Conservation (phyloP, 345 rosid species). For the Boechera divaricarpa region DNA sequence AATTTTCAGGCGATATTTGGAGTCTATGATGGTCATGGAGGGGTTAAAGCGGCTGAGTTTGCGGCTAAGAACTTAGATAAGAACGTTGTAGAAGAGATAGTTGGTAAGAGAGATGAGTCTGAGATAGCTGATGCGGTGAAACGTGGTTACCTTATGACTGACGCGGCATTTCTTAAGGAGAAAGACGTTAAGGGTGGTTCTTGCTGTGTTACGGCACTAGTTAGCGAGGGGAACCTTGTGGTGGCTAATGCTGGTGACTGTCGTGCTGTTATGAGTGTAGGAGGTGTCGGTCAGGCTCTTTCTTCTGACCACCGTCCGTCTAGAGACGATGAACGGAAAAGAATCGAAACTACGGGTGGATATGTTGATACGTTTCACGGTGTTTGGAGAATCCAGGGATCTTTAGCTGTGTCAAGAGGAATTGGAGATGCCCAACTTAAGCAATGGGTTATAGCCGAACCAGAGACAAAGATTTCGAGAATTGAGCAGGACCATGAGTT, state of each 20-base stretch:
- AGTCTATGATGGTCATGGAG: slow-evolving; percentile 93
- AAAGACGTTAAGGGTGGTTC: slow-evolving; percentile 69
- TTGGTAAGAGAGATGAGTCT: slow-evolving; percentile 45
- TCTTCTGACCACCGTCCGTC: slow-evolving; percentile 87
- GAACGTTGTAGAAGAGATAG: slow-evolving; percentile 61
- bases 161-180: slow-evolving; percentile 66
- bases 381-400: slow-evolving; percentile 86
- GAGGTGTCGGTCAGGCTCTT: slow-evolving; percentile 76
- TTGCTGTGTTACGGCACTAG: slow-evolving; percentile 85
- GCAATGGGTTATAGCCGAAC: slow-evolving; percentile 81
- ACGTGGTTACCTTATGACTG: slow-evolving; percentile 76
- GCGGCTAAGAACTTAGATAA: slow-evolving; percentile 73
- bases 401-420: slow-evolving; percentile 83
- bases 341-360: slow-evolving; percentile 80
- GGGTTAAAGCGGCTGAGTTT: slow-evolving; percentile 78
- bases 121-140: slow-evolving; percentile 63
- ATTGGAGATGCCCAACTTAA: slow-evolving; percentile 77
- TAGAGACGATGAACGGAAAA: slow-evolving; percentile 73
- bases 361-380: slow-evolving; percentile 74
- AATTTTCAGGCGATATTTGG: slow-evolving; percentile 72
- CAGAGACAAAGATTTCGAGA: slow-evolving; percentile 61
- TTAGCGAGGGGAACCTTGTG: slow-evolving; percentile 67
- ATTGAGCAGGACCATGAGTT: slow-evolving; percentile 70
- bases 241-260: slow-evolving; percentile 92
- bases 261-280: slow-evolving; percentile 85